A percentile compares a stretch with the other conserved stretches of the same genome.
Conservation (phyloP, 257 asterid genomes). For the Solanum lignicaule region DNA sequence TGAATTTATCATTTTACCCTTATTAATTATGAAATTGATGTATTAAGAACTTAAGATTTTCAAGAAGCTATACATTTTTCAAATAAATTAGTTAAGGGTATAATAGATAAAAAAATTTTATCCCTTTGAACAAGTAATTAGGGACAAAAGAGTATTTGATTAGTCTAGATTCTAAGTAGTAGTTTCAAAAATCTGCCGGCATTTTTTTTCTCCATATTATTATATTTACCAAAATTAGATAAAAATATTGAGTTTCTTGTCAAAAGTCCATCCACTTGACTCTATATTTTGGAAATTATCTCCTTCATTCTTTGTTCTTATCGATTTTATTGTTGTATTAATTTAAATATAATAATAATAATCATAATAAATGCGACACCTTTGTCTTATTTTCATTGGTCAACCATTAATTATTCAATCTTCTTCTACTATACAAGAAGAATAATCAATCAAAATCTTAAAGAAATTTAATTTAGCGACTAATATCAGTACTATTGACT, state of each 20-base stretch:
- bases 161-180: not conserved
- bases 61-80: too few relatives aligned
- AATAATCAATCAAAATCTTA: not conserved
- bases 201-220: not conserved
- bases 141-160: too few relatives aligned
- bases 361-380: not conserved
- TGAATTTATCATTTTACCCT: too few relatives aligned
- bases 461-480: not conserved
- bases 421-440: not conserved
- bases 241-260: not conserved
- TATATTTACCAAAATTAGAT: not conserved
- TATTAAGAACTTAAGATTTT: too few relatives aligned
- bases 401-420: not conserved
- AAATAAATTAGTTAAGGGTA: too few relatives aligned
- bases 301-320: not conserved
- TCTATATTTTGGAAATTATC: not conserved
- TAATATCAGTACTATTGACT: not conserved
- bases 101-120: too few relatives aligned
- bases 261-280: not conserved
- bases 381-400: not conserved
- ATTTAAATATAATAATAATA: not conserved
- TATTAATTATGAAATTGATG: too few relatives aligned
- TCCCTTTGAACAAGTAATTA: too few relatives aligned
- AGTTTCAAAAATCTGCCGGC: slow-evolving; percentile 11
- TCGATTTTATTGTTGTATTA: not conserved